A percentile compares a stretch with the other conserved stretches of the same genome.
These are phyloP conservation scores for Rhododendron williamsianum DNA, from an alignment of 148 eudicot genomes.

Conservation along the genomic window DNA sequence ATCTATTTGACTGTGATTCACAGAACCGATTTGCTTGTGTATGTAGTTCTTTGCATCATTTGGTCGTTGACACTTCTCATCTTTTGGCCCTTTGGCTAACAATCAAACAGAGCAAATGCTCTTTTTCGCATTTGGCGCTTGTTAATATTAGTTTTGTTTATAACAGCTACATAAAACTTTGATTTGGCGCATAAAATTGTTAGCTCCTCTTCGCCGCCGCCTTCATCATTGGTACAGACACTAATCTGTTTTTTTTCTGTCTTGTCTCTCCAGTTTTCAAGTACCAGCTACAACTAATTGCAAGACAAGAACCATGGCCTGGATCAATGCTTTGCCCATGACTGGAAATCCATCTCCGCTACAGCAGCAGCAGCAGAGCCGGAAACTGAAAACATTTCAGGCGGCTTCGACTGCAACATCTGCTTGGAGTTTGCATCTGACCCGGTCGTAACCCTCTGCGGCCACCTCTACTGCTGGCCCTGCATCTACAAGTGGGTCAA, in stretches of 20 bases:
- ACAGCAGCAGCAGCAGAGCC: conserved; percentile 15
- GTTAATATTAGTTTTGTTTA: not conserved
- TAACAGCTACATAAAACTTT: not conserved
- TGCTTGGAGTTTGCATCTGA: conserved; percentile 66
- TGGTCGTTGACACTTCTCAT: not conserved
- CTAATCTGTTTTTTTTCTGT: not conserved
- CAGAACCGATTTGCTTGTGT: not conserved
- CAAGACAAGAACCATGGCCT: conserved; percentile 34
- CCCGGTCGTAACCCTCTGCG: conserved; percentile 87
- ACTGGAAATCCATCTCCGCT: conserved; percentile 34
- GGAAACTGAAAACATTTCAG: conserved; percentile 19
- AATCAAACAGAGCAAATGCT: not conserved
- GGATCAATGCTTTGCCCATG: conserved; percentile 33
- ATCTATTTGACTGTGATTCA: not conserved
- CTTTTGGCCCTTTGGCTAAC: not conserved
- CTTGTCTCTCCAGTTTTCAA: not conserved
- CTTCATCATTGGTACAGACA: not conserved
- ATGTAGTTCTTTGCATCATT: not conserved
- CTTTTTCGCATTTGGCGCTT: not conserved
- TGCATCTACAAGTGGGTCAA: conserved; percentile 88
- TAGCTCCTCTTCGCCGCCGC: not conserved
- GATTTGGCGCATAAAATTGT: not conserved
- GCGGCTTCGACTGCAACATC: conserved; percentile 82
- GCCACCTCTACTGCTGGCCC: conserved; percentile 92
- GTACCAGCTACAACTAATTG: not conserved